Base-by-base conservation (phyloP, 1,284 basidiomycete species). In the Anthracocystis walkeri region DNA sequence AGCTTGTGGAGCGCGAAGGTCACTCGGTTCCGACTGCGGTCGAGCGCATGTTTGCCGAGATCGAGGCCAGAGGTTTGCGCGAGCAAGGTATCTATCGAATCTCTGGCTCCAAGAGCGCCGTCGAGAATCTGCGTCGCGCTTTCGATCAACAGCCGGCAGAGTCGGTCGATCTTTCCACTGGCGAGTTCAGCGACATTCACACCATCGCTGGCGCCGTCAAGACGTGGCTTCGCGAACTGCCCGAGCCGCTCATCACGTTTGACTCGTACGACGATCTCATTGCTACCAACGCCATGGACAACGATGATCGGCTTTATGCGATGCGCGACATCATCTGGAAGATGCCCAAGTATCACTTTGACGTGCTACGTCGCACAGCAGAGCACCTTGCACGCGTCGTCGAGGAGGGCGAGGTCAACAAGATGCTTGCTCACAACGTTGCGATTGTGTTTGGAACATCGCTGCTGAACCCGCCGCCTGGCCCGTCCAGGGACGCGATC, bases 81-180 rank as follows among this genome's bases (percentile, higher is more conserved):
- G 83, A 85, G 66, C 79, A 82, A 58, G 83, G 83, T 20, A 84
- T 85, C 61, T 85, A 85, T 60, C 82, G 83, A 21, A 81, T 85
- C 59, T 82, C 82, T 20, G 83, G 83, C 7, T 75, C 81, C 12
- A 83, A 82, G 68, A 77, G 67, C 31, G 67, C 79, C 10, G 77
- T 85, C 20, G 78, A 82, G 41, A 72, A 52, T 21, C 75, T 85
- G 45, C 74, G 80, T 27, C 44, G 72, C 4, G 68, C 78, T 2
- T 78, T 80, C 48, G 65, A 74, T 48, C 65, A 65, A 18, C 72
- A 79, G 56, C 71, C 82, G 18, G 58, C 75, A 12, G 75, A 82
- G 20, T 63, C 65, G 20, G 53, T 84, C 23, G 68, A 79, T 33
- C 64, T 85, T 2, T 53, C 66, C 12, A 60, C 64, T 7, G 77